Percentiles rank a stretch among this genome's conserved stretches.
Evolutionary conservation across 2,329 filamentous ascomycete species (phyloP).

Genomic region (Epichloe sibirici): DNA sequence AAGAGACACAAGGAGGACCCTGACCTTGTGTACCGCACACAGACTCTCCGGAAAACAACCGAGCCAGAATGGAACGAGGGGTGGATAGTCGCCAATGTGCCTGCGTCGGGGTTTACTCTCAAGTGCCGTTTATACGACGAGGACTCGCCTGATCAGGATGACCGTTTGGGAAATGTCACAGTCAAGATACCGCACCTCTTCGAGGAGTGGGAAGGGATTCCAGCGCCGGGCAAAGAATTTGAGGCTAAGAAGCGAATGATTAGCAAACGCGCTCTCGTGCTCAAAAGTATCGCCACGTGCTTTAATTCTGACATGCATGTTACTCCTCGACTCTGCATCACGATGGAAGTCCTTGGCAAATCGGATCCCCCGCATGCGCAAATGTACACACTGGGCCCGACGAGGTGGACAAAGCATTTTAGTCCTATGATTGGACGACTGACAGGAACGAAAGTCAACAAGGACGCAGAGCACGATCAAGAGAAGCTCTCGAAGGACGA

Average conservation of each 20-base stretch:
- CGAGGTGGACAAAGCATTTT: constrained; percentile 70
- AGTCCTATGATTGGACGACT: constrained; percentile 81
- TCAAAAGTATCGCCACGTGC: constrained; percentile 55
- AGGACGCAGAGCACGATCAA: constrained; percentile 39
- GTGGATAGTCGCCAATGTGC: constrained; percentile 83
- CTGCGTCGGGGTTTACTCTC: constrained; percentile 65
- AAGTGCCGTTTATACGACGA: constrained; percentile 87
- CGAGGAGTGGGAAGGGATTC: constrained; percentile 57
- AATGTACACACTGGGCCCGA: constrained; percentile 69
- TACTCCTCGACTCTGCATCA: constrained; percentile 58
- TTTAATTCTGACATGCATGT: constrained; percentile 51
- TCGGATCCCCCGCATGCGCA: constrained; percentile 57
- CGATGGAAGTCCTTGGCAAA: constrained; percentile 63
- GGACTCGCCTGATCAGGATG: constrained; percentile 74
- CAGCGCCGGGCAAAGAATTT: constrained; percentile 44
- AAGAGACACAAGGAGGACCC: constrained; percentile 81
- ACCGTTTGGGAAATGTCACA: constrained; percentile 77
- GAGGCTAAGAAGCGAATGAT: constrained; percentile 72
- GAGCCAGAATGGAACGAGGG: constrained; percentile 73
- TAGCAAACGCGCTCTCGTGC: constrained; percentile 73
- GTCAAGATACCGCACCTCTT: constrained; percentile 48
- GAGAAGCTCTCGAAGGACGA: constrained; percentile 6
- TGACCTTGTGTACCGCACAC: constrained; percentile 59
- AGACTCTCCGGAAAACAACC: constrained; percentile 57
- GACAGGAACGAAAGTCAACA: constrained; percentile 56